phyloP scores from a whole-genome alignment of 2,329 filamentous ascomycete genomes.

The Juglanconis juglandina region DNA sequence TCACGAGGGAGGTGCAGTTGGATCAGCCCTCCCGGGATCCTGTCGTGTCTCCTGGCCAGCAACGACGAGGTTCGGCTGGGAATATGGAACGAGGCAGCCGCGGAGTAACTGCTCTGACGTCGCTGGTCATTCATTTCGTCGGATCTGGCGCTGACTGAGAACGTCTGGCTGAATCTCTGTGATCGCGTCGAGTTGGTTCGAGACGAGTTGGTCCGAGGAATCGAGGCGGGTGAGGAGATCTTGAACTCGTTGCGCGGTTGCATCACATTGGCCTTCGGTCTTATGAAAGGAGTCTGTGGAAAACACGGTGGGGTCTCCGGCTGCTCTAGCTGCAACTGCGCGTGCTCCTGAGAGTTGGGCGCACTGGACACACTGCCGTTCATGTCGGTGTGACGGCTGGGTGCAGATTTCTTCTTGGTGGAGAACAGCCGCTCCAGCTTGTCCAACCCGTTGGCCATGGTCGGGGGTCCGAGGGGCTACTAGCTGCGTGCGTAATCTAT shows the following conservation, averaged over 20 bases:
- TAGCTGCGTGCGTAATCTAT: conserved; percentile 19
- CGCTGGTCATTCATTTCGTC: conserved; percentile 9
- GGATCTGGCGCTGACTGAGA: conserved; percentile 2
- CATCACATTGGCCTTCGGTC: conserved; percentile 54
- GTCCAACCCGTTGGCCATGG: conserved; percentile 49
- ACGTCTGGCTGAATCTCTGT: conserved; percentile 1
- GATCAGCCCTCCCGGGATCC: conserved; percentile 12
- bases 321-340: conserved; percentile 9
- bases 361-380: conserved; percentile 16
- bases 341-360: neutral
- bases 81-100: conserved; percentile 12
- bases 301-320: conserved; percentile 29
- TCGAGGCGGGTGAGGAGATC: conserved; percentile 3
- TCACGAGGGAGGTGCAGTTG: conserved; percentile 16
- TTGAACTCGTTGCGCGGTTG: conserved; percentile 48
- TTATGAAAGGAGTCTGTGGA: conserved; percentile 53
- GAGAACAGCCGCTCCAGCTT: conserved; percentile 51
- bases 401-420: conserved; percentile 34
- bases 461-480: neutral
- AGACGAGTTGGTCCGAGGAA: conserved; percentile 9
- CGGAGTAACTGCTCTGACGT: conserved; percentile 8
- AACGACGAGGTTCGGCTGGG: conserved; percentile 22
- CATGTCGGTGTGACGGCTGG: conserved; percentile 22
- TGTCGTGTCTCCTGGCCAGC: conserved; percentile 19
- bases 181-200: conserved; percentile 12